phyloP scores from a whole-genome alignment of 2,329 filamentous ascomycete species.

The Ceratocystis smalleyi region DNA sequence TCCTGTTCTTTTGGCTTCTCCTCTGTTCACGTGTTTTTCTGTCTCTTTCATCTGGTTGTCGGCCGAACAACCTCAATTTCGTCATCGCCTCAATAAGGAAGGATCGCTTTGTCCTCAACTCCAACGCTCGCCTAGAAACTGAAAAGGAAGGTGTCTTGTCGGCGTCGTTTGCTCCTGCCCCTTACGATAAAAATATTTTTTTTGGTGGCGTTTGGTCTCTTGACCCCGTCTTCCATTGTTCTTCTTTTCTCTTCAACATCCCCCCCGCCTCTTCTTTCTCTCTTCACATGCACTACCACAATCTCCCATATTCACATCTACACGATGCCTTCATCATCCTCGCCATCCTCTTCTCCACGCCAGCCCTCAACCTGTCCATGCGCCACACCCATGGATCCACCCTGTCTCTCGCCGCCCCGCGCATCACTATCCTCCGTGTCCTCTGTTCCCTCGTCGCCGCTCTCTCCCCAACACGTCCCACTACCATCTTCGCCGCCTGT shows the following conservation, averaged over 20 bases:
- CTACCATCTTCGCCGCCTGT: not conserved
- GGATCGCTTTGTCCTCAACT: not conserved
- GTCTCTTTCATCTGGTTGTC: not conserved
- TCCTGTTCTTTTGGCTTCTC: not conserved
- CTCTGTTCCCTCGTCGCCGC: not conserved
- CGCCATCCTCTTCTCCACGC: not conserved
- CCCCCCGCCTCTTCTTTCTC: not conserved
- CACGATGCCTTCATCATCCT: not conserved
- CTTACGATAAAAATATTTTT: not conserved
- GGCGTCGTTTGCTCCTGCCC: not conserved
- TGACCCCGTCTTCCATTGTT: not conserved
- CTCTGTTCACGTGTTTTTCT: not conserved
- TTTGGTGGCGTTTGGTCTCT: not conserved
- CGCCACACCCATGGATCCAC: not conserved
- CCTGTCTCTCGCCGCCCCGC: not conserved
- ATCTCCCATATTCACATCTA: not conserved
- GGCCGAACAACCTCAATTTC: not conserved
- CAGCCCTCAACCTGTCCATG: not conserved
- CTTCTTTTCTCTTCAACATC: not conserved
- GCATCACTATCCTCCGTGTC: not conserved
- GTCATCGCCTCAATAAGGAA: not conserved
- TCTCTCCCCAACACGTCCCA: not conserved
- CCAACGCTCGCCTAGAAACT: not conserved
- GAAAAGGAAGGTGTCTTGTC: not conserved
- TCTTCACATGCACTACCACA: slow-evolving; percentile 1